Percentiles rank a stretch among this genome's conserved stretches.
Evolutionary conservation across 805 yeast genomes (phyloP).

Genomic region (Candida verbasci): DNA sequence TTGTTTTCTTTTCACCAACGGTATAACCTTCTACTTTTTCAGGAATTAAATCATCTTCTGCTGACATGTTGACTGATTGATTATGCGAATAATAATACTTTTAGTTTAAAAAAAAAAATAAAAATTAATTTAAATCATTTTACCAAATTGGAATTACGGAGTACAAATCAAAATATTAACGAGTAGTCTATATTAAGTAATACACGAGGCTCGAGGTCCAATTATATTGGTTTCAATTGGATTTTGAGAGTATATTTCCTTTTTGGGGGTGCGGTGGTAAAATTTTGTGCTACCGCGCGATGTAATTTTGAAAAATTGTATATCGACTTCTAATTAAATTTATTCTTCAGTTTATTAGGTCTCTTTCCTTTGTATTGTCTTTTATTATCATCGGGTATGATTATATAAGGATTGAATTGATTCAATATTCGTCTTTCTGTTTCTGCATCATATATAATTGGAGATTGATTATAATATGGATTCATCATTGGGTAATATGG

Average conservation of each 20-base stretch:
- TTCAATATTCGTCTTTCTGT: constrained; percentile 22
- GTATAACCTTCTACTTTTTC: constrained; percentile 62
- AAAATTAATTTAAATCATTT: too few species aligned
- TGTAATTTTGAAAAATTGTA: too few species aligned
- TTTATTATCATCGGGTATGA: constrained; percentile 18
- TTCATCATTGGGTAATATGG: constrained; percentile 3
- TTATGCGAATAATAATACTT: too few species aligned
- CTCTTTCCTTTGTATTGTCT: background rate
- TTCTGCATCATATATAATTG: constrained; percentile 9
- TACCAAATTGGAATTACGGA: too few species aligned
- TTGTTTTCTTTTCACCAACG: constrained; percentile 67
- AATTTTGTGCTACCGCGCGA: too few species aligned
- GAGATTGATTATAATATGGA: constrained; percentile 3
- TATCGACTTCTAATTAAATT: background rate
- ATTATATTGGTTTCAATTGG: too few species aligned
- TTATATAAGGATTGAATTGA: constrained; percentile 20
- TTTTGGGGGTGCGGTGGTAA: too few species aligned
- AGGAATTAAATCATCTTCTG: constrained; percentile 56
- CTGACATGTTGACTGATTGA: constrained; percentile 2
- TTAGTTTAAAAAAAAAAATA: too few species aligned
- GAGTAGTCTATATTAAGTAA: too few species aligned
- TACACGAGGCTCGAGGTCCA: too few species aligned
- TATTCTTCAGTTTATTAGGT: background rate
- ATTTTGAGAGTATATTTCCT: too few species aligned
- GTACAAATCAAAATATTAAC: too few species aligned